phyloP scores from a whole-genome alignment of 805 yeast genomes.

The Starmerella asiatica region DNA sequence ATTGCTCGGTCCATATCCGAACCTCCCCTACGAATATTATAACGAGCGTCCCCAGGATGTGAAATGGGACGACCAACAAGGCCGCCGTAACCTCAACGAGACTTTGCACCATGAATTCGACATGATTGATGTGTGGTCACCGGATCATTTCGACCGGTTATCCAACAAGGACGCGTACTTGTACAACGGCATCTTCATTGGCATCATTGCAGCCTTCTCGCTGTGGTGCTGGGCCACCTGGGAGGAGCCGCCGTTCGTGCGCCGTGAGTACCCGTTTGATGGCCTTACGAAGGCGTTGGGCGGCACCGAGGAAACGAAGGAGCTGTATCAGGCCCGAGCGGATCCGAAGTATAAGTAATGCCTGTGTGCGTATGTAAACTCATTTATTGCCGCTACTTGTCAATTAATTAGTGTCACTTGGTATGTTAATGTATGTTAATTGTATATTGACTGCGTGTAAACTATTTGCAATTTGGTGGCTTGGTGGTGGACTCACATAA shows the following conservation, averaged over 20 bases:
- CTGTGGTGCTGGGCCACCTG: conserved; percentile 31
- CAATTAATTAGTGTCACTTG: no score
- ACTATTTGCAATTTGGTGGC: no score
- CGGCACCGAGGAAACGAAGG: conserved; percentile 30
- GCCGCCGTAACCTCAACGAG: conserved; percentile 64
- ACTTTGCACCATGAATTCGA: conserved; percentile 63
- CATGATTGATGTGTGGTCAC: conserved; percentile 71
- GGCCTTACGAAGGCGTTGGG: conserved; percentile 70
- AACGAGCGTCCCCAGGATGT: conserved; percentile 58
- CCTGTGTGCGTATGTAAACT: background rate
- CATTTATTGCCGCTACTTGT: no score
- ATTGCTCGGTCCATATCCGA: conserved; percentile 36
- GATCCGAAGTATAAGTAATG: conserved; percentile 2
- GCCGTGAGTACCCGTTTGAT: conserved; percentile 58
- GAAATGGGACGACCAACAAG: conserved; percentile 67
- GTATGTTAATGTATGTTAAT: no score
- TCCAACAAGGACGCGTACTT: conserved; percentile 47
- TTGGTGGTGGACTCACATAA: no score
- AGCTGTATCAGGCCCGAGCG: conserved; percentile 30
- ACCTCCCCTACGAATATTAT: conserved; percentile 43
- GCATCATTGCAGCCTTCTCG: conserved; percentile 26
- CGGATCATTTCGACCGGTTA: conserved; percentile 54
- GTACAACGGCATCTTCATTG: conserved; percentile 45
- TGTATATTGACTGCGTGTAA: no score
- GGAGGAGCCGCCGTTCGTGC: conserved; percentile 54